Evolutionary conservation across 208 protist genomes (phyloP).

Genomic region (Trypanosoma avium): DNA sequence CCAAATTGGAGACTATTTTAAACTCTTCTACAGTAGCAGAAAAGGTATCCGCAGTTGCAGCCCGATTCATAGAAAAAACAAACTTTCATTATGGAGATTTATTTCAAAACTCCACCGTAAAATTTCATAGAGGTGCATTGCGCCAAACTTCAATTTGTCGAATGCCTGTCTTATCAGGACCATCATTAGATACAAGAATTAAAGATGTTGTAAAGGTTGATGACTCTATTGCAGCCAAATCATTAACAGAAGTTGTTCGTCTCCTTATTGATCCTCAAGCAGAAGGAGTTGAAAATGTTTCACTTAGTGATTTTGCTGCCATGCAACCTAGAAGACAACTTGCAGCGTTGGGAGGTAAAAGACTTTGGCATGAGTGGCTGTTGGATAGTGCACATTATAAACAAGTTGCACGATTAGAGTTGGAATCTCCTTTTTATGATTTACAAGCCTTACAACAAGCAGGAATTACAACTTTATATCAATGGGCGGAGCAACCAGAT

Average conservation of each 20-base stretch:
- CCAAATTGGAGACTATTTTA: conserved; percentile 15
- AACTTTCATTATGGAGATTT: not conserved
- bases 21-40: not conserved
- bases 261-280: conserved; percentile 76
- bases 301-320: conserved; percentile 62
- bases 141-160: conserved; percentile 30
- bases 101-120: not conserved
- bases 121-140: conserved; percentile 13
- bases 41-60: too few species aligned
- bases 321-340: conserved; percentile 84
- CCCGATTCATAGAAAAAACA: too few species aligned
- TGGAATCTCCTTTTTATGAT: conserved; percentile 64
- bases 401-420: conserved; percentile 55
- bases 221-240: conserved; percentile 43
- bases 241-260: conserved; percentile 63
- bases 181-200: conserved; percentile 65
- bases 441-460: conserved; percentile 62
- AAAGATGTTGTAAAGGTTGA: conserved; percentile 69
- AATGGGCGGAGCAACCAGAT: conserved; percentile 78
- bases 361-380: conserved; percentile 76
- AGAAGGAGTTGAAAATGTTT: conserved; percentile 64
- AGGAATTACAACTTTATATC: conserved; percentile 72
- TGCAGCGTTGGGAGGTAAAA: conserved; percentile 51
- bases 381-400: conserved; percentile 70
- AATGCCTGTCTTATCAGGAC: conserved; percentile 32